Conservation (phyloP, 257 asterid species). For the Leptodermis oblonga region DNA sequence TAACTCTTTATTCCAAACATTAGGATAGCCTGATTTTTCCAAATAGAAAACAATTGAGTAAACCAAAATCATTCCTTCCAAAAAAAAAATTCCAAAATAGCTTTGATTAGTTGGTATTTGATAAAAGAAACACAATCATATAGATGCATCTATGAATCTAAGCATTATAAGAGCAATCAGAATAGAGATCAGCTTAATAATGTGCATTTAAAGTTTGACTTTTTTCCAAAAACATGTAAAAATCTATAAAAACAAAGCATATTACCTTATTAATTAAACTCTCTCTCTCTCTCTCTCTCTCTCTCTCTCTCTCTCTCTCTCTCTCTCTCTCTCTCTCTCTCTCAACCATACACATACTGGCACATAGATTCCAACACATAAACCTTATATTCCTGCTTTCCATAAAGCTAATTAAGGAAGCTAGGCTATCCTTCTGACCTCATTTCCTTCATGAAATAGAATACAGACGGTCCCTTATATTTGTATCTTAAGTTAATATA, state of each 20-base stretch:
- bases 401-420: background rate
- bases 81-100: background rate
- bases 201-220: background rate
- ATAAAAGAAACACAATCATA: background rate
- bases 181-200: background rate
- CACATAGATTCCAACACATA: background rate
- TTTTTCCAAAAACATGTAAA: background rate
- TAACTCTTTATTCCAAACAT: background rate
- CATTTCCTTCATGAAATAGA: background rate
- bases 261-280: background rate
- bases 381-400: no score
- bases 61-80: background rate
- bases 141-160: background rate
- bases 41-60: background rate
- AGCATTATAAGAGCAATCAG: background rate
- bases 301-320: no score
- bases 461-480: background rate
- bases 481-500: no score
- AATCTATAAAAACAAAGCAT: background rate
- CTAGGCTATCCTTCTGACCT: background rate
- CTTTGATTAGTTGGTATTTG: background rate
- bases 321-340: no score
- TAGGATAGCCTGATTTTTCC: background rate
- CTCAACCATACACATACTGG: background rate
- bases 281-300: no score